Conservation (phyloP, 83 land plant genomes). For the Thuja plicata region DNA sequence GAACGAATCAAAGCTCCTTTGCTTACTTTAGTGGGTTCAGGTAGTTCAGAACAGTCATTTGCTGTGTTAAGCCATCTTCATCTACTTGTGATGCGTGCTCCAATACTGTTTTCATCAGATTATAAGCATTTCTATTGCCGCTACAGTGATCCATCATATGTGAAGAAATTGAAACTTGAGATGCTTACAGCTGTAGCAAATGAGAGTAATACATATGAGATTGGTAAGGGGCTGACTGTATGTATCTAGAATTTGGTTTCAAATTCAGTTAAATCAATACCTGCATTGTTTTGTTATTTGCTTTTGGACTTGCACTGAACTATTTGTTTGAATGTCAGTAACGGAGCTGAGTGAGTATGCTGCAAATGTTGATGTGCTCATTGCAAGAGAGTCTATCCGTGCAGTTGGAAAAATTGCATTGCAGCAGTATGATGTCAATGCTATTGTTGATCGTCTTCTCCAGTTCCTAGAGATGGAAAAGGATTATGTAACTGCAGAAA, state of each 20-base stretch:
- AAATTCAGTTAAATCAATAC: neutral
- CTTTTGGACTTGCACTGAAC: neutral
- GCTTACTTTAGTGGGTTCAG: slow-evolving; percentile 89
- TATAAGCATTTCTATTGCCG: slow-evolving; percentile 99
- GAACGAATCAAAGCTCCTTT: slow-evolving; percentile 98
- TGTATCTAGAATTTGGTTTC: slow-evolving; percentile 1
- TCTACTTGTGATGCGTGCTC: slow-evolving; percentile 96
- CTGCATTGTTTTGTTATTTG: neutral
- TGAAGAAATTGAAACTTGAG: slow-evolving; percentile 95
- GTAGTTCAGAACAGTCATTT: slow-evolving; percentile 93
- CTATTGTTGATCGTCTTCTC: slow-evolving; percentile 96
- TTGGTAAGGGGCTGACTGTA: slow-evolving; percentile 53
- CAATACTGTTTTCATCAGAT: slow-evolving; percentile 90
- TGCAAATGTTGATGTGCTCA: slow-evolving; percentile 94
- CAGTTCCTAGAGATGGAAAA: slow-evolving; percentile 99
- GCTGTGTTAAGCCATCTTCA: slow-evolving; percentile 97
- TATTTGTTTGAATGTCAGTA: slow-evolving; percentile 48
- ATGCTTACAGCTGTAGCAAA: slow-evolving; percentile 99
- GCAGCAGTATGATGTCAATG: slow-evolving; percentile 99
- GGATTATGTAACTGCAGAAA: slow-evolving; percentile 99
- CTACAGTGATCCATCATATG: slow-evolving; percentile 96
- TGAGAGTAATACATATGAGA: slow-evolving; percentile 97
- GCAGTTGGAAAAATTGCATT: slow-evolving; percentile 99
- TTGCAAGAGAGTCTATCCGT: slow-evolving; percentile 96
- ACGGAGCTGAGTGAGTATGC: slow-evolving; percentile 99